Conservation (phyloP, 1,284 basidiomycete genomes). For the Rhodotorula sp. region DNA sequence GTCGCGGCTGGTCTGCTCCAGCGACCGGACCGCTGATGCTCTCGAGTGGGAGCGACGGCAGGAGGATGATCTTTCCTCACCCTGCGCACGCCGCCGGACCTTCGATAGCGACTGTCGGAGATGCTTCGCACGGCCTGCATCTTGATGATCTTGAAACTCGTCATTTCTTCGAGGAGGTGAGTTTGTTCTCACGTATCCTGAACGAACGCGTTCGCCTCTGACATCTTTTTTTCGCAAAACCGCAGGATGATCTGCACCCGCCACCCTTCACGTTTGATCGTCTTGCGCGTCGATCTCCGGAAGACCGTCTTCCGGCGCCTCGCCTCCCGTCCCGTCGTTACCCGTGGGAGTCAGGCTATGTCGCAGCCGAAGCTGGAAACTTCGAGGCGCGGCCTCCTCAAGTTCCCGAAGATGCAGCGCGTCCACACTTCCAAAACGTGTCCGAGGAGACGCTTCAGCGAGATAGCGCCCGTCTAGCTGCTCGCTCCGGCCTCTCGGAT, state of each 20-base stretch:
- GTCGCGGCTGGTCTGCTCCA: not conserved
- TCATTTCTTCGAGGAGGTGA: not conserved
- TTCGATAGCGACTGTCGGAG: not conserved
- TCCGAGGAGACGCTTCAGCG: no score
- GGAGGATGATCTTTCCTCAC: slow-evolving; percentile 20
- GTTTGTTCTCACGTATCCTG: not conserved
- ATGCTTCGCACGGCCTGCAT: no score
- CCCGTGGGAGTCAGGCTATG: not conserved
- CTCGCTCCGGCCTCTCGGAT: no score
- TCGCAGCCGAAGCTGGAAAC: no score
- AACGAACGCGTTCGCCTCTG: not conserved
- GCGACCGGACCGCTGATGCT: slow-evolving; percentile 19
- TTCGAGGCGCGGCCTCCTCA: no score
- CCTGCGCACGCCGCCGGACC: slow-evolving; percentile 15
- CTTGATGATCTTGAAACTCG: not conserved
- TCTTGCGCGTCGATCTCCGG: not conserved
- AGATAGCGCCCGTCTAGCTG: no score
- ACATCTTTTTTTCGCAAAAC: not conserved
- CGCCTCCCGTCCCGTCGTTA: not conserved
- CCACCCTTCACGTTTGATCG: not conserved
- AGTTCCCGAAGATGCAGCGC: no score
- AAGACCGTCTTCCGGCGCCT: not conserved
- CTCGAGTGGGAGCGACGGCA: slow-evolving; percentile 32
- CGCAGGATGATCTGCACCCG: not conserved
- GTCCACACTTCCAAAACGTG: no score